These are phyloP conservation scores for Coffea humblotiana DNA, from an alignment of 305 asterid genomes.

Conservation along the genomic window DNA sequence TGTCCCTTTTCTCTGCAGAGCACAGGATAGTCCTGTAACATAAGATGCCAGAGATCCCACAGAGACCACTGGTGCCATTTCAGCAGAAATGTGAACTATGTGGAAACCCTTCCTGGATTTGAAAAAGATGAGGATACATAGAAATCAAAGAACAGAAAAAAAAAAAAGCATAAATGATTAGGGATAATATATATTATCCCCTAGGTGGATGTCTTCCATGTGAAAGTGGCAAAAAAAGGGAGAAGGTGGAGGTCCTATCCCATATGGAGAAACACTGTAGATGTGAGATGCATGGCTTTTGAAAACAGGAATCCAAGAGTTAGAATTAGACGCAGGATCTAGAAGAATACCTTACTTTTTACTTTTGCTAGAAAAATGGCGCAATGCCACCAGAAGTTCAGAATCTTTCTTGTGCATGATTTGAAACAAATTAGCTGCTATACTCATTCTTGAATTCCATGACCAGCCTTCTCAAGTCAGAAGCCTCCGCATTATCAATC, in stretches of 20 bases:
- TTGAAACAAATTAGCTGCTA: conserved; percentile 45
- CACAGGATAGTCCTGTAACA: conserved; percentile 64
- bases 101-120: conserved; percentile 61
- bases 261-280: background rate
- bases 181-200: background rate
- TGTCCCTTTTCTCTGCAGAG: conserved; percentile 74
- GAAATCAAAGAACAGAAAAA: conserved; percentile 14
- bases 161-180: conserved; percentile 5
- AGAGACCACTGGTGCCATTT: conserved; percentile 82
- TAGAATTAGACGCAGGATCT: conserved; percentile 1
- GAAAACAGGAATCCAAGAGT: background rate
- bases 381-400: conserved; percentile 65
- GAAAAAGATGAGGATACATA: conserved; percentile 20
- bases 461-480: conserved; percentile 59
- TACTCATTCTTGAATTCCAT: conserved; percentile 50
- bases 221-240: conserved; percentile 3
- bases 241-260: background rate
- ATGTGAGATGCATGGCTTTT: conserved; percentile 1
- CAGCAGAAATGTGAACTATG: conserved; percentile 77
- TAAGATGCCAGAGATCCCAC: conserved; percentile 77
- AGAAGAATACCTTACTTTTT: conserved; percentile 41
- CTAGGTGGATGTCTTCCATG: background rate
- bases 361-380: conserved; percentile 42
- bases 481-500: conserved; percentile 65
- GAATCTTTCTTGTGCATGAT: conserved; percentile 45